Base-by-base conservation (phyloP, 768 basidiomycete genomes). In the Suillus subalutaceus region DNA sequence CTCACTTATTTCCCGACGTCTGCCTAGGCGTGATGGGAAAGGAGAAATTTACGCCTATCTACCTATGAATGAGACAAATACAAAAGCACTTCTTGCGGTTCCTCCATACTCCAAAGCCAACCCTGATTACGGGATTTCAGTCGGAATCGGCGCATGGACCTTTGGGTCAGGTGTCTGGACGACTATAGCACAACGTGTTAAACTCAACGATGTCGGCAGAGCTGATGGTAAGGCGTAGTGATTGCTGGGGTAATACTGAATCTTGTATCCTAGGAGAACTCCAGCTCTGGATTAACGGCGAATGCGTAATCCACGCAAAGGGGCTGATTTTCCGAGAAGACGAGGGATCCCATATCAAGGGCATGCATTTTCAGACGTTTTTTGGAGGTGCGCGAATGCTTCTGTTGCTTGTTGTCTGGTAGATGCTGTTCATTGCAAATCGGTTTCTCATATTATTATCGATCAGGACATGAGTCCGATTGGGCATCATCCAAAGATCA, bases 331-430 rank as follows among this genome's bases (percentile, higher is more conserved):
- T 92, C 6, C 81, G 88, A 72, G 70, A 73, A 32, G 57, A 71
- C 2, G 69, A 71, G 23, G n/a, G 73, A 69, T 8, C 80, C 78
- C 2, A 80, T 62, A 84, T 93, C 63, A 86, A 86, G 64, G 91
- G 91, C 9, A 85, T 89, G 73, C 90, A 90, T 73, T 86, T 90
- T 61, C 86, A 91, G 75, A 92, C 91, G 0, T 93, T 92, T 80
- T 93, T 93, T 67, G 91, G 90, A 53, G 90, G 89, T 87, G 69
- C 63, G 79, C 71, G 26, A 23, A 7, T 48, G 3, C 58, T 20
- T 23, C 35, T 32, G 26, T 59, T 26, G 57, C 55, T 56, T n/a
- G 55, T 37, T 35, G 38, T 55, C 52, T 35, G n/a, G 20, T 5
- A 43, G 16, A 30, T 43, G 26, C 7, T 18, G 2, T 43, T 55